Conservation (phyloP, 2,329 filamentous ascomycete species). For the Diaporthe eres region DNA sequence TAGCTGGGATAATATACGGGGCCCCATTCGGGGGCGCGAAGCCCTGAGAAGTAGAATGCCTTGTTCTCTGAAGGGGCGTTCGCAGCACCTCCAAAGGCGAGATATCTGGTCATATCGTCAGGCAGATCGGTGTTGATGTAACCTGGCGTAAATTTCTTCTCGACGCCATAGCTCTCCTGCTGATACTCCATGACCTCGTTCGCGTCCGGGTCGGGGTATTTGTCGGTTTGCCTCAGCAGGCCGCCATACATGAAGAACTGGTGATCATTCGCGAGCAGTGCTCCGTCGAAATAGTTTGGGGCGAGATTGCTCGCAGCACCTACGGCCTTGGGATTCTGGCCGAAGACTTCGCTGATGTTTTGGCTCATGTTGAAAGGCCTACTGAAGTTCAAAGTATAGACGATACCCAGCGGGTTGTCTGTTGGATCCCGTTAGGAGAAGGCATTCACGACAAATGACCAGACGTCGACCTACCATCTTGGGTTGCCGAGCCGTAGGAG, state of each 20-base stretch:
- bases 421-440: constrained; percentile 8
- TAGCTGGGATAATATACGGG: constrained; percentile 58
- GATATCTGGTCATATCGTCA: constrained; percentile 68
- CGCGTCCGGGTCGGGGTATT: constrained; percentile 52
- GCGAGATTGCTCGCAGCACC: constrained; percentile 65
- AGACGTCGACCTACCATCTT: constrained; percentile 58
- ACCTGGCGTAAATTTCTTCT: constrained; percentile 57
- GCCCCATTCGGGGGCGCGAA: constrained; percentile 65
- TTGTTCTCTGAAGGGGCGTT: constrained; percentile 79
- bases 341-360: constrained; percentile 69
- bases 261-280: constrained; percentile 74
- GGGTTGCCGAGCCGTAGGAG: constrained; percentile 44
- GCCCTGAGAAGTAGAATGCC: constrained; percentile 79
- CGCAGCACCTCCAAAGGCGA: constrained; percentile 74
- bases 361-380: constrained; percentile 65
- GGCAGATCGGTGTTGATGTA: constrained; percentile 60
- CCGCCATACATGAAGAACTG: constrained; percentile 78
- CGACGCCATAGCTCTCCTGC: constrained; percentile 64
- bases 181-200: constrained; percentile 66
- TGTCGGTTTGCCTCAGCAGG: constrained; percentile 54
- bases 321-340: constrained; percentile 45
- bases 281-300: constrained; percentile 73
- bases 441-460: neutral
- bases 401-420: constrained; percentile 67
- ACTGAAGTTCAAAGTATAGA: constrained; percentile 73